These are phyloP conservation scores for Botrytis pseudocinerea DNA, from an alignment of 2,329 filamentous ascomycete genomes.

Conservation along the genomic window DNA sequence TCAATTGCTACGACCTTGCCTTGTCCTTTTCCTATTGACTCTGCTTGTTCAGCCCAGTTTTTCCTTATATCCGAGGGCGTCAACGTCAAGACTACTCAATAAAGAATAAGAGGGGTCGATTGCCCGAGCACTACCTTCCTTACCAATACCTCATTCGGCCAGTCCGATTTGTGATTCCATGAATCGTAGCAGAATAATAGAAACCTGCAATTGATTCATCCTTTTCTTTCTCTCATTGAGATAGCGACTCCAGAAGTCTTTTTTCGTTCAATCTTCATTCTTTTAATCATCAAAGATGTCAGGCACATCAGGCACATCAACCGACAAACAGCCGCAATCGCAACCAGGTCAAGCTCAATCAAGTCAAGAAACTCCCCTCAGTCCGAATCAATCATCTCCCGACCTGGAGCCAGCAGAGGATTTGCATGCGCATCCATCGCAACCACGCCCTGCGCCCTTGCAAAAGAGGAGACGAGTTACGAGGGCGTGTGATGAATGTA, in stretches of 20 bases:
- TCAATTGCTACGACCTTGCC: background rate
- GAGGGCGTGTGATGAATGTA: slow-evolving; percentile 78
- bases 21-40: background rate
- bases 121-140: slow-evolving; percentile 4
- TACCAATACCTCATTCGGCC: slow-evolving; percentile 7
- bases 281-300: slow-evolving; percentile 26
- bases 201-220: slow-evolving; percentile 10
- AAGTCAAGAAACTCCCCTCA: slow-evolving; percentile 20
- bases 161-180: slow-evolving; percentile 4
- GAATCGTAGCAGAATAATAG: background rate
- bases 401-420: slow-evolving; percentile 17
- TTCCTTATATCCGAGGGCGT: slow-evolving; percentile 8
- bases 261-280: background rate
- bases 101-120: slow-evolving; percentile 21
- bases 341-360: background rate
- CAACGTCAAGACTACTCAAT: slow-evolving; percentile 11
- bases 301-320: slow-evolving; percentile 29
- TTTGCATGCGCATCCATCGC: slow-evolving; percentile 15
- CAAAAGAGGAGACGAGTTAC: slow-evolving; percentile 73
- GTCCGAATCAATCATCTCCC: slow-evolving; percentile 22
- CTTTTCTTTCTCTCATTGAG: background rate
- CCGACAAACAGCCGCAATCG: slow-evolving; percentile 24
- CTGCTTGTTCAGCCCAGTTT: background rate
- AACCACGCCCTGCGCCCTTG: slow-evolving; percentile 18
- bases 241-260: slow-evolving; percentile 8